Base-by-base conservation (phyloP, 176 grass and related monocot species). In the Saccharum spontaneum region DNA sequence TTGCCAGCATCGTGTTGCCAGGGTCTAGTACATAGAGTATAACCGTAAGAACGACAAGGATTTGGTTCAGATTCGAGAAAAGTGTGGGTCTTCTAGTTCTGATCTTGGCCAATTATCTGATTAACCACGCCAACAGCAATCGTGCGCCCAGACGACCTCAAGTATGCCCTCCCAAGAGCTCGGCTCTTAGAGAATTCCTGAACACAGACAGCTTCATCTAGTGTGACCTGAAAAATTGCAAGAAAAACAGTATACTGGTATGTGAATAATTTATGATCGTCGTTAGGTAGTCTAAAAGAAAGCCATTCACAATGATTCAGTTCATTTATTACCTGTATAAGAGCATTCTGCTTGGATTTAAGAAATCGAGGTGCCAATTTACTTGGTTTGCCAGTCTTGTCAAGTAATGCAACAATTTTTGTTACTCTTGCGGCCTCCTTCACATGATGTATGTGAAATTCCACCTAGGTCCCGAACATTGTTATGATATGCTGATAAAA, bases 391-490 rank as follows among this genome's bases (percentile, higher is more conserved):
- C 96, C 96, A 28, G 91, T 89, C 71, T 94, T 98, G 80, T 98
- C 93, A 38, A 98, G 91, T 80, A 98, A 74, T 11, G 91, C 87
- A 62, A 94, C 22, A 34, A 98, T 94, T 86, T 95, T 98, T 28
- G 73, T 68, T 83, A 98, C 79, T 57, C 86, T 95, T 55, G 91
- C 93, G 20, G 96, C 87, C 67, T 83, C 87, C 75, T 98, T 98
- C 69, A 94, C 96, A 85, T 95, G 96, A 92, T 98, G 93, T 95
- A 98, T 92, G 85, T 95, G 96, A 86, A 94, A 97, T 60, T 97
- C 94, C 46, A 97, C 92, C 94, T 97, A 84, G 14, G 71, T 78
- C 72, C 73, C 50, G 16, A 67, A 23, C 14, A 78, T 66, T 73
- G 16, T 28, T 78, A 64, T 59, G 63, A 77, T 60, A 82, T 17